Evolutionary conservation across 2,329 filamentous ascomycete species (phyloP).

Genomic region (Pyricularia sp.): DNA sequence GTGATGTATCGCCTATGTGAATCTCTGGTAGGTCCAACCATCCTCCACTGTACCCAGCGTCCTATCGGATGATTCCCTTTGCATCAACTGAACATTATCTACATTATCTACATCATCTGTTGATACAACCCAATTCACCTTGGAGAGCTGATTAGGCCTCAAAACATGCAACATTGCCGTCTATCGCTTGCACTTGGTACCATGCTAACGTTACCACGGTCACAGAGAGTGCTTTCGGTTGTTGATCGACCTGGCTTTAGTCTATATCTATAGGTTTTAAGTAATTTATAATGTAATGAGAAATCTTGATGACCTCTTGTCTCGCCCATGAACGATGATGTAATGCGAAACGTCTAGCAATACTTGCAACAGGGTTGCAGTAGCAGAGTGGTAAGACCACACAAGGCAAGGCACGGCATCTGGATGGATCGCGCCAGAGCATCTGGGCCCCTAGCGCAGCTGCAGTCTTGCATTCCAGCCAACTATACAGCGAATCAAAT

Average conservation of each 20-base stretch:
- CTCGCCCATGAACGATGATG: neutral
- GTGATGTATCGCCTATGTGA: neutral
- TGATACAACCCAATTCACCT: conserved; percentile 39
- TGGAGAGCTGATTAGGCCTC: conserved; percentile 44
- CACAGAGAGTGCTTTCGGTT: neutral
- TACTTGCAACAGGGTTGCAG: neutral
- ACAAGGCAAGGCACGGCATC: neutral
- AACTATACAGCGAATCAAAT: conserved; percentile 73
- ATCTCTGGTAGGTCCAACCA: neutral
- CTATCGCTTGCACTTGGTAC: neutral
- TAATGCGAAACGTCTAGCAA: neutral
- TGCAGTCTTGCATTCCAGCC: conserved; percentile 72
- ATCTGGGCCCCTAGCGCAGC: conserved; percentile 17
- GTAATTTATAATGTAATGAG: neutral
- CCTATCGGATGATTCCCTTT: conserved; percentile 37
- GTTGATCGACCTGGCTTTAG: neutral
- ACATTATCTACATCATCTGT: conserved; percentile 28
- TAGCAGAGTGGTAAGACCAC: neutral
- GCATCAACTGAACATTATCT: conserved; percentile 30
- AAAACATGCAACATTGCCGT: neutral
- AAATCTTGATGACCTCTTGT: neutral
- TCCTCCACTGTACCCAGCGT: neutral
- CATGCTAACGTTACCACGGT: neutral
- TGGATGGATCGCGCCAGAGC: neutral
- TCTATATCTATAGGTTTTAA: neutral